Evolutionary conservation across 441 rosid genomes (phyloP), one percentile per base, ranked within the genome.

Genomic region (Aleurites moluccanus): DNA sequence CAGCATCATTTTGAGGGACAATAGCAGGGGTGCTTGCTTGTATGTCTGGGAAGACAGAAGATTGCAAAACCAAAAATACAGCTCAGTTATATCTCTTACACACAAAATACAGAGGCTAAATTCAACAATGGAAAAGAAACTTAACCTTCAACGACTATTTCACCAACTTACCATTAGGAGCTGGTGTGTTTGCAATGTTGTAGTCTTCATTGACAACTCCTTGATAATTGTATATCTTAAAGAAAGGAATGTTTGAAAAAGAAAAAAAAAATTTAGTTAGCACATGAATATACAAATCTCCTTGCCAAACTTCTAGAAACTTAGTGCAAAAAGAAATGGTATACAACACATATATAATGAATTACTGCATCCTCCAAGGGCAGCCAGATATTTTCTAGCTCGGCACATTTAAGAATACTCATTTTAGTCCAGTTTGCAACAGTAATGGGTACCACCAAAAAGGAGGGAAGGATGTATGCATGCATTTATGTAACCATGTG

Each of bases 161-260:
- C 27, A 64, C 28, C 35, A 56, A 71, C 78, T 81, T 85, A 96
- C 99, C 98, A 77, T 82, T 87, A 49, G 97, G 89, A 76, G 95
- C 95, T n/a, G 98, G 98, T 20, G 99, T 96, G 79, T 84, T 94
- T 62, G 84, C 96, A 35, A 90, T 83, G 72, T 94, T 91, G 85
- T 89, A 94, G 72, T 96, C 98, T 75, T 96, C 99, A 77, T 62
- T 88, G 65, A 85, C 92, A 59, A 76, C 90, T 77, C 97, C 98
- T 88, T 92, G 96, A 80, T 96, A 91, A 79, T 86, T 89, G 91
- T 94, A 96, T 79, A 94, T 96, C 98, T 96, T 79, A 80, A 80
- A 70, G 18, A 33, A 23, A 74, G 28, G 75, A 72, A 52, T n/a
- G 44, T 63, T 40, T 65, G 18, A 10, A 15, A 73, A 63, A 62